Conservation (phyloP, 352 stramenopile genomes). For the Elongisporangium prolatum region DNA sequence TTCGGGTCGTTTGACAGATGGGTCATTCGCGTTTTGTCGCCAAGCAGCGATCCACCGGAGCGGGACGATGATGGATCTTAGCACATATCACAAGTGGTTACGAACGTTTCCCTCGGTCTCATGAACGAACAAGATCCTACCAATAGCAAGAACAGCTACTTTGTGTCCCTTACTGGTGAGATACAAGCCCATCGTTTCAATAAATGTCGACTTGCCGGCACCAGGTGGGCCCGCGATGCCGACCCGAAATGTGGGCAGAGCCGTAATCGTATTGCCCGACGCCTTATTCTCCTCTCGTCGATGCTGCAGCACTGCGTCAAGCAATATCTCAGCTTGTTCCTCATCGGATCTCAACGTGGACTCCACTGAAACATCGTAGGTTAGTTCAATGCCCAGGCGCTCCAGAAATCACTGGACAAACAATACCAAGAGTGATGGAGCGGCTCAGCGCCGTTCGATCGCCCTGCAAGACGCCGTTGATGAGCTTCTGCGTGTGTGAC, state of each 20-base stretch:
- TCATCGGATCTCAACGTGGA: constrained; percentile 67
- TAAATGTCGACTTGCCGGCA: constrained; percentile 97
- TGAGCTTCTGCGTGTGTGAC: constrained; percentile 42
- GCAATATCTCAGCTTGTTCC: constrained; percentile 79
- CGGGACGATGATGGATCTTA: constrained; percentile 93
- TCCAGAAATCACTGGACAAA: not conserved
- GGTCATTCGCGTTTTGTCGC: constrained; percentile 98
- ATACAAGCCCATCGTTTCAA: constrained; percentile 92
- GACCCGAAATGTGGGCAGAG: constrained; percentile 72
- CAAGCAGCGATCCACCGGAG: constrained; percentile 95
- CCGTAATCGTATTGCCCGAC: constrained; percentile 5
- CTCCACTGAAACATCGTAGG: constrained; percentile 44
- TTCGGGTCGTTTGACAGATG: constrained; percentile 89
- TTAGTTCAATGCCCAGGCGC: not conserved
- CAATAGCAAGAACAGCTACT: constrained; percentile 93
- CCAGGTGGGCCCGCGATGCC: constrained; percentile 90
- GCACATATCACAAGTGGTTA: not conserved
- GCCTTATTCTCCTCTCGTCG: constrained; percentile 32
- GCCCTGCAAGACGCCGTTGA: constrained; percentile 43
- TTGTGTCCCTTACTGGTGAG: constrained; percentile 81
- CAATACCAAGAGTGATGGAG: constrained; percentile 65
- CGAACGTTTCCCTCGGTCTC: not conserved
- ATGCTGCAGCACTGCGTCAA: constrained; percentile 77
- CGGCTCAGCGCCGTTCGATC: constrained; percentile 66
- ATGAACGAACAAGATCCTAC: constrained; percentile 10